A percentile compares a stretch with the other conserved stretches of the same genome.
These are phyloP conservation scores for Solanum medicagineum DNA, from an alignment of 257 asterid species.

Conservation along the genomic window DNA sequence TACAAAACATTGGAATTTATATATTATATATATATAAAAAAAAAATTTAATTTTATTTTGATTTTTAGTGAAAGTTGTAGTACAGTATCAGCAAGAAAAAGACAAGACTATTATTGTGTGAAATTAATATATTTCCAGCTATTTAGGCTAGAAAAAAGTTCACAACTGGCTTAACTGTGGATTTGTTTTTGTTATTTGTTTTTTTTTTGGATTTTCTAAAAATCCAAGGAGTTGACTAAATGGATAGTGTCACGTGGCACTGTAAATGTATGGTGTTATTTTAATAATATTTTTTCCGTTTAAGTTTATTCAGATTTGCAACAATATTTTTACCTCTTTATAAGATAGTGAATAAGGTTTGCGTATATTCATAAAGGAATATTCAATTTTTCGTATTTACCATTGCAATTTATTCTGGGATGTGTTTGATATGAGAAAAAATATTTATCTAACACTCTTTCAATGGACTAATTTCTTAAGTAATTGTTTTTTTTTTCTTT, in stretches of 20 bases:
- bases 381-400: too few species aligned
- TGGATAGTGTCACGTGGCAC: background rate
- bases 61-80: background rate
- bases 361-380: too few species aligned
- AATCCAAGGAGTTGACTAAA: slow-evolving; percentile 52
- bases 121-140: slow-evolving; percentile 1
- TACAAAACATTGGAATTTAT: background rate
- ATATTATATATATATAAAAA: background rate
- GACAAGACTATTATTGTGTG: background rate
- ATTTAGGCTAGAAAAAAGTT: slow-evolving; percentile 14
- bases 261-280: background rate
- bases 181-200: background rate
- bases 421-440: background rate
- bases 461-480: background rate
- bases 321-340: too few species aligned
- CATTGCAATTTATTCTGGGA: too few species aligned
- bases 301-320: too few species aligned
- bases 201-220: background rate
- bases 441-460: background rate
- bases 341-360: too few species aligned
- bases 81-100: background rate
- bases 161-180: slow-evolving; percentile 8
- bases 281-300: background rate
- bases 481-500: background rate
- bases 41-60: background rate